Percentiles rank a stretch among this genome's conserved stretches.
Conservation (phyloP, 192 early-diverging fungal species). For the Coemansia sp. region DNA sequence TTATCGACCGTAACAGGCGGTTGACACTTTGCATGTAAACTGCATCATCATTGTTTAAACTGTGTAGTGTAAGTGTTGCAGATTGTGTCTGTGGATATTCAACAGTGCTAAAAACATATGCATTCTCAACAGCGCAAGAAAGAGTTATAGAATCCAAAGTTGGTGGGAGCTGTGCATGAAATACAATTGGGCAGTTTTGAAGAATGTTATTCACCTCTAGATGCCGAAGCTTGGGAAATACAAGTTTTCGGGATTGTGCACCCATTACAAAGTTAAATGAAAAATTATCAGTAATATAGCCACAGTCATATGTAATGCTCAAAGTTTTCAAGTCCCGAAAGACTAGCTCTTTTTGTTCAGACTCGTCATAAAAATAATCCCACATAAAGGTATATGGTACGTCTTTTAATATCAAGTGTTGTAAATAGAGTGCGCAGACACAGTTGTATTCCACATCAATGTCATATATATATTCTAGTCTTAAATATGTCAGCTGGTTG, state of each 20-base stretch:
- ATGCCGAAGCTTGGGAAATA: conserved; percentile 8
- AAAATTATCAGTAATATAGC: no score
- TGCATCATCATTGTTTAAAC: not conserved
- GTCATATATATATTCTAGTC: not conserved
- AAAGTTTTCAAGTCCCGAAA: not conserved
- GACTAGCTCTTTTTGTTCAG: not conserved
- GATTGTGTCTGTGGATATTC: not conserved
- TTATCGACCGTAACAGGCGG: not conserved
- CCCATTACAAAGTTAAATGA: not conserved
- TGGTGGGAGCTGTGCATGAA: not conserved
- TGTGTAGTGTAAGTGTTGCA: not conserved
- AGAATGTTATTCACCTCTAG: not conserved
- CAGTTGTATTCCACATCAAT: not conserved
- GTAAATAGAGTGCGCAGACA: not conserved
- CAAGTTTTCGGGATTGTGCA: not conserved
- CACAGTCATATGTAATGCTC: not conserved
- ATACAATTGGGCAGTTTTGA: conserved; percentile 8
- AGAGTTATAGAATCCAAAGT: not conserved
- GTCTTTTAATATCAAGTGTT: not conserved
- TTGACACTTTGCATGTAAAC: not conserved
- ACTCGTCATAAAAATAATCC: not conserved
- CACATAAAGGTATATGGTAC: not conserved
- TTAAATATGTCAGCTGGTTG: not conserved
- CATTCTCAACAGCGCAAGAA: no score
- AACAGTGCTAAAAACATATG: not conserved